phyloP scores from a whole-genome alignment of 2,329 filamentous ascomycete species.

The Blumeriella jaapii region DNA sequence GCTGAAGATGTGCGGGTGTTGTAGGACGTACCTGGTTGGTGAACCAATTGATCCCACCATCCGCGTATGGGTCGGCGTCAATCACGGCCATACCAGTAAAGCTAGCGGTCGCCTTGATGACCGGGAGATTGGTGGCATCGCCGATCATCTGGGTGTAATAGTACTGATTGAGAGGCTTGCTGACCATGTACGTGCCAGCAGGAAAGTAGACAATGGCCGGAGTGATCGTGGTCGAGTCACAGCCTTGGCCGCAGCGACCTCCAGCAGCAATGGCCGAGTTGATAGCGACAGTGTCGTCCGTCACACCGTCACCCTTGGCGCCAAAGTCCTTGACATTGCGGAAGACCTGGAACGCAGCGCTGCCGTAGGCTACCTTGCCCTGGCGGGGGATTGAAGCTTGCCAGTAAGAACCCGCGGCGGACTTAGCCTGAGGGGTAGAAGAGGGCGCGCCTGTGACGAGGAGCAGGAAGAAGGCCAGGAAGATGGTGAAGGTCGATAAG shows the following conservation, averaged over 20 bases:
- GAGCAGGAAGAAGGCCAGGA: conserved; percentile 23
- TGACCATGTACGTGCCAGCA: conserved; percentile 73
- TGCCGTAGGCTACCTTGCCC: conserved; percentile 27
- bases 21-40: conserved; percentile 68
- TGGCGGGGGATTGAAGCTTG: conserved; percentile 24
- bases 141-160: conserved; percentile 94
- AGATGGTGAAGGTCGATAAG: conserved; percentile 22
- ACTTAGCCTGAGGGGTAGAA: conserved; percentile 15
- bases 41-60: conserved; percentile 59
- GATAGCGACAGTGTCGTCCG: conserved; percentile 80
- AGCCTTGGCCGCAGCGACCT: conserved; percentile 66
- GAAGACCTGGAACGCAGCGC: conserved; percentile 56
- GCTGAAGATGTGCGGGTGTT: neutral
- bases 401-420: conserved; percentile 24
- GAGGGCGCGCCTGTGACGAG: conserved; percentile 19
- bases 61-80: conserved; percentile 74
- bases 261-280: conserved; percentile 72
- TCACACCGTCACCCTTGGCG: conserved; percentile 53
- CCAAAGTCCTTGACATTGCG: conserved; percentile 70
- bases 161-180: conserved; percentile 65
- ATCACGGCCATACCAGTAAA: conserved; percentile 84
- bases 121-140: conserved; percentile 60
- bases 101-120: conserved; percentile 57
- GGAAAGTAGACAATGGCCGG: conserved; percentile 90
- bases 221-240: conserved; percentile 71